A percentile compares a stretch with the other conserved stretches of the same genome.
phyloP scores from a whole-genome alignment of 2,329 filamentous ascomycete genomes.

The Xylariales sp. region DNA sequence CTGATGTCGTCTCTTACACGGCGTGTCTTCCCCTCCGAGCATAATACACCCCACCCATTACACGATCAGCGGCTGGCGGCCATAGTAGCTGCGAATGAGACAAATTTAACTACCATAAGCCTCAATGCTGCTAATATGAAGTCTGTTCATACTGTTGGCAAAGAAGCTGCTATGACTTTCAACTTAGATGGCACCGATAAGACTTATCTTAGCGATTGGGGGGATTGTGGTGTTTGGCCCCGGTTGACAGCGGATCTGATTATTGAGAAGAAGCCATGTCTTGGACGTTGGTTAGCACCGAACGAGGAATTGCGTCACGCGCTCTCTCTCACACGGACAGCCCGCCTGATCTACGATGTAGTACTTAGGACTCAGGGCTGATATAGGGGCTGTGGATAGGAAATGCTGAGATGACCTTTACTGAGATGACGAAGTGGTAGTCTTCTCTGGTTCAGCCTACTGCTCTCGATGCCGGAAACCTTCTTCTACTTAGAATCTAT shows the following conservation, averaged over 20 bases:
- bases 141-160: conserved; percentile 50
- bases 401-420: too few relatives aligned
- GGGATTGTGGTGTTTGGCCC: conserved; percentile 52
- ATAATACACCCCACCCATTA: conserved; percentile 43
- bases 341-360: too few relatives aligned
- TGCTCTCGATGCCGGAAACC: too few relatives aligned
- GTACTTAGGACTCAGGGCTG: too few relatives aligned
- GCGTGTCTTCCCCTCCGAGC: conserved; percentile 33
- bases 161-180: conserved; percentile 39
- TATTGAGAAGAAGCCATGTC: conserved; percentile 20
- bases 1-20: conserved; percentile 53
- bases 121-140: conserved; percentile 45
- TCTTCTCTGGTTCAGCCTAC: too few relatives aligned
- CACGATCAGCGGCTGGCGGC: conserved; percentile 40
- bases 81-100: conserved; percentile 38
- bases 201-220: conserved; percentile 53
- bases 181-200: conserved; percentile 41
- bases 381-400: too few relatives aligned
- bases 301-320: conserved; percentile 29
- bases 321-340: too few relatives aligned
- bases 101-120: conserved; percentile 37
- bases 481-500: too few relatives aligned
- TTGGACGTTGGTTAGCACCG: conserved; percentile 21
- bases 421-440: too few relatives aligned
- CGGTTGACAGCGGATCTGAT: conserved; percentile 51